phyloP scores from a whole-genome alignment of 2,329 filamentous ascomycete species.

The Nemania abortiva region DNA sequence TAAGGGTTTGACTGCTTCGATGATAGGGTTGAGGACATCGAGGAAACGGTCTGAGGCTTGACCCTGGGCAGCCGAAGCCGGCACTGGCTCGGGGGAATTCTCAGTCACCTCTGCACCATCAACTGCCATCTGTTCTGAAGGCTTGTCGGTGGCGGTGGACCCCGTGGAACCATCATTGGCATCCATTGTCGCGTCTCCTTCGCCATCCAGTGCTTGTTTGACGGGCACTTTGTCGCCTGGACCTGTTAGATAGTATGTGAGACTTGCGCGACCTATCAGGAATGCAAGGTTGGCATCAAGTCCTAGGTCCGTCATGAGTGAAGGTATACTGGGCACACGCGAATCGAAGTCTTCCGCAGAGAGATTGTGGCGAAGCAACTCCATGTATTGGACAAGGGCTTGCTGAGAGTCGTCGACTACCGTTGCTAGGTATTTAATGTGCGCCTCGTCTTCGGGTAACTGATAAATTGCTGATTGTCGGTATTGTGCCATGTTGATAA shows the following conservation, averaged over 20 bases:
- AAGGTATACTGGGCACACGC: constrained; percentile 79
- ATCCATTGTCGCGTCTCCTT: constrained; percentile 70
- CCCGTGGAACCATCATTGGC: constrained; percentile 48
- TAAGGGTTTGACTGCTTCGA: constrained; percentile 73
- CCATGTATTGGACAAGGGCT: constrained; percentile 87
- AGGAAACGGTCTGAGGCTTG: constrained; percentile 67
- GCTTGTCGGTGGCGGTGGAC: constrained; percentile 37
- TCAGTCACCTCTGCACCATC: constrained; percentile 49
- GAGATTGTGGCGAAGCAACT: constrained; percentile 85
- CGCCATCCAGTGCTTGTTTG: constrained; percentile 58
- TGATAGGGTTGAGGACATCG: constrained; percentile 79
- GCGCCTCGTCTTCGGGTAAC: constrained; percentile 76
- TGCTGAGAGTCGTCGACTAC: constrained; percentile 92
- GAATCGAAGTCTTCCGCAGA: constrained; percentile 80
- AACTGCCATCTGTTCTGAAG: constrained; percentile 50
- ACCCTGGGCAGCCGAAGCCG: constrained; percentile 47
- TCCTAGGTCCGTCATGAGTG: constrained; percentile 81
- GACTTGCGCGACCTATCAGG: constrained; percentile 80
- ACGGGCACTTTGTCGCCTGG: constrained; percentile 52
- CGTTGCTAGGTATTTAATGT: constrained; percentile 89
- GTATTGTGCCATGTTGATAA: constrained; percentile 93
- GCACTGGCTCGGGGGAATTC: constrained; percentile 39
- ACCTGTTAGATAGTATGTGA: constrained; percentile 72
- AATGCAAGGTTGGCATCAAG: constrained; percentile 86
- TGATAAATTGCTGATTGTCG: constrained; percentile 87